These are phyloP conservation scores for Naganishia randhawae DNA, from an alignment of 768 basidiomycete species.

Conservation along the genomic window DNA sequence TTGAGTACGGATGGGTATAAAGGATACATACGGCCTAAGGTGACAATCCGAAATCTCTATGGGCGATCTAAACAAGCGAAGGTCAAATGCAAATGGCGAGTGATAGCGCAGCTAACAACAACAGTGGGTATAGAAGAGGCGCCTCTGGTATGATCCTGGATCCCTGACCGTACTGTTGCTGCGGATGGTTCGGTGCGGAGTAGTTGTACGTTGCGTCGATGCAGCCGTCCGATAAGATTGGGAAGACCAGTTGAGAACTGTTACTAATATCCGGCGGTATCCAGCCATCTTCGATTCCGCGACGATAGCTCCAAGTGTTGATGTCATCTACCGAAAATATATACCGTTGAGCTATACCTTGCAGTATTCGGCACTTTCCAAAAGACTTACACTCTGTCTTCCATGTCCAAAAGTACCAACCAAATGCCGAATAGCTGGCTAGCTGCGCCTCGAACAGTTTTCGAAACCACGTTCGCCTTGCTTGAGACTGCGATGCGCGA, in stretches of 20 bases:
- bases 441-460: conserved; percentile 48
- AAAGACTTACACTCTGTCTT: conserved; percentile 26
- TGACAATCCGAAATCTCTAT: not conserved
- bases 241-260: conserved; percentile 39
- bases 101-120: not conserved
- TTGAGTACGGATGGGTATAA: no score
- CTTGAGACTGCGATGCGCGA: conserved; percentile 33
- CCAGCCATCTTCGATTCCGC: conserved; percentile 40
- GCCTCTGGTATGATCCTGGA: not conserved
- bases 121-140: not conserved
- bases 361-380: not conserved
- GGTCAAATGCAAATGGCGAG: not conserved
- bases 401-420: conserved; percentile 51
- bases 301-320: conserved; percentile 46
- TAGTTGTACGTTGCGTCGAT: conserved; percentile 43
- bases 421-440: conserved; percentile 40
- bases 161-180: not conserved
- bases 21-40: not conserved
- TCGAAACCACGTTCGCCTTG: conserved; percentile 47
- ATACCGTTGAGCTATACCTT: not conserved
- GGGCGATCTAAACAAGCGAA: not conserved
- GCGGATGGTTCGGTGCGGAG: conserved; percentile 36
- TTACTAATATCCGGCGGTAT: conserved; percentile 47
- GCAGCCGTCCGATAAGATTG: conserved; percentile 43
- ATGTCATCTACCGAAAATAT: conserved; percentile 39